Conservation (phyloP, 1,139 yeast species). For the Debaryomycetaceae sp. region DNA sequence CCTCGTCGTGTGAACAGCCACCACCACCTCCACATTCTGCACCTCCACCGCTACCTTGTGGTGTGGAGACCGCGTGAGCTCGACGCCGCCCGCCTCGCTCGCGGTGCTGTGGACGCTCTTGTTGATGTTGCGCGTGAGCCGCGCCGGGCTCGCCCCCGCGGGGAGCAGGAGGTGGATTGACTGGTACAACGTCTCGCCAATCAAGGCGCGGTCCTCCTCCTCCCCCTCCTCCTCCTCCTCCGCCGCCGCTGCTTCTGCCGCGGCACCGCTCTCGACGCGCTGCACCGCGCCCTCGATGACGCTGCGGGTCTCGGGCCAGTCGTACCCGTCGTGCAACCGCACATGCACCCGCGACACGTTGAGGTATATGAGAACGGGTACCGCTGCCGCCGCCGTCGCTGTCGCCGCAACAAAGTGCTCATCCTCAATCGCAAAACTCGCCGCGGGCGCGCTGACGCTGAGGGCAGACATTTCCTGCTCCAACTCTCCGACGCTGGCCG, state of each 20-base stretch:
- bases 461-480: constrained; percentile 21
- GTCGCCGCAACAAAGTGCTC: constrained; percentile 37
- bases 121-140: constrained; percentile 52
- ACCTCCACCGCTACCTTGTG: constrained; percentile 62
- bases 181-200: constrained; percentile 66
- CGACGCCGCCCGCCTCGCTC: constrained; percentile 25
- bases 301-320: constrained; percentile 78
- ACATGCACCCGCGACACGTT: constrained; percentile 41
- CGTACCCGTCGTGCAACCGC: constrained; percentile 83
- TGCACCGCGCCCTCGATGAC: constrained; percentile 62
- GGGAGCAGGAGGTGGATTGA: constrained; percentile 71
- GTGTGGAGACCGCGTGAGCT: constrained; percentile 57
- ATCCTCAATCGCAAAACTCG: constrained; percentile 27
- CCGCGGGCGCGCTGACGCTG: constrained; percentile 2
- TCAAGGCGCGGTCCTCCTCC: constrained; percentile 18
- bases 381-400: constrained; percentile 11
- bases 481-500: constrained; percentile 10
- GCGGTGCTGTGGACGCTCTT: constrained; percentile 31
- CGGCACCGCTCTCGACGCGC: constrained; percentile 50
- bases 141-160: constrained; percentile 41
- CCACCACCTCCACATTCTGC: constrained; percentile 46
- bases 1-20: constrained; percentile 42
- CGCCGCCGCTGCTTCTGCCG: constrained; percentile 9
- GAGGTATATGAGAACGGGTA: constrained; percentile 29
- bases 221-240: constrained; percentile 10